Base-by-base conservation (phyloP, 257 asterid species). In the Plantago ovata region DNA sequence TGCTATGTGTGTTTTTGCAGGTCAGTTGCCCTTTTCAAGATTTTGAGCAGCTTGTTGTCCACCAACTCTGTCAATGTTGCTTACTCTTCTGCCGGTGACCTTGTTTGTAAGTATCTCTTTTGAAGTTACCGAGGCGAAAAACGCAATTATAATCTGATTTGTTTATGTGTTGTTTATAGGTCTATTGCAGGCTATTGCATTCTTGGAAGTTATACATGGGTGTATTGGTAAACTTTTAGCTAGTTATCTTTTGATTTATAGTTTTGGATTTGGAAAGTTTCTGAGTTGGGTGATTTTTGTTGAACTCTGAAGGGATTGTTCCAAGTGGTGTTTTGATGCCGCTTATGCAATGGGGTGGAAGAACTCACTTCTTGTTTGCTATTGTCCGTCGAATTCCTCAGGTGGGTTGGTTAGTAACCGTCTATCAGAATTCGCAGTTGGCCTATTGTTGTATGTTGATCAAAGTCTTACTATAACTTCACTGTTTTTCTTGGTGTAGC, bases 281-380 rank as follows among this genome's bases (percentile, higher is more conserved):
- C 21, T 40, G 36, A 18, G 14, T n/a, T 38, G 45, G 28, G 62
- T 57, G 46, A 49, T 58, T 60, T 69, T n/a, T n/a, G n/a, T n/a
- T n/a, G n/a, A n/a, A n/a, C n/a, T n/a, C n/a, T 54, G 21, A 64
- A 92, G 98, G 98, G 76, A 77, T 88, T 76, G 96, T 85, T 78
- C 95, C 98, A 2, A 92, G 89, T 77, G 98, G 96, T 24, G 62
- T 72, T 49, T 24, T 85, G 65, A 75, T 88, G 66, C 96, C 98
- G 59, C 75, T 92, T 78, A 72, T 88, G 95, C 98, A 92, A 72
- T 88, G 98, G 98, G 95, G 91, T 70, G 98, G 98, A 70, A 80
- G 92, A 80, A 80, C 78, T 65, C 96, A 92, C 76, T 88, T 85
- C 68, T 69, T 92, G 76, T 74, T 85, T 40, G 98, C 96, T 59